phyloP scores from a whole-genome alignment of 148 eudicot genomes.

The Rhododendron kiyosumense region DNA sequence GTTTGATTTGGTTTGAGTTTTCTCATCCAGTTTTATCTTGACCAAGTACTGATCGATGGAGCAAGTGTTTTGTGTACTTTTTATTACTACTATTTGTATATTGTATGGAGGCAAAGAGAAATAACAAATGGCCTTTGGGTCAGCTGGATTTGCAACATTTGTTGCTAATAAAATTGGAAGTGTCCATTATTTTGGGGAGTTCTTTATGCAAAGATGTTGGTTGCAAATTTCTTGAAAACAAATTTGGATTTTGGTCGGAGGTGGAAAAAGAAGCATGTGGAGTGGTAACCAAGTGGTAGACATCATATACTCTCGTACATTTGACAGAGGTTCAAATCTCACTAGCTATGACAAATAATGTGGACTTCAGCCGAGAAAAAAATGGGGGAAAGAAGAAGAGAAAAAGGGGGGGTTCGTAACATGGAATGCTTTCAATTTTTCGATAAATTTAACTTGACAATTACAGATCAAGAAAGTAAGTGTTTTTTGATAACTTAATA shows the following conservation, averaged over 20 bases:
- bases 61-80: neutral
- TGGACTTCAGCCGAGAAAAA: too few species aligned
- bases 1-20: slow-evolving; percentile 11
- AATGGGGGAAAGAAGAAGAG: neutral
- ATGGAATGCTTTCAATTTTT: neutral
- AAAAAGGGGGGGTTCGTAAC: neutral
- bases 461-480: too few species aligned
- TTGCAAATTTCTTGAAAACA: neutral
- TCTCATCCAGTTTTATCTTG: neutral
- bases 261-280: too few species aligned
- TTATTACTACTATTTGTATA: neutral
- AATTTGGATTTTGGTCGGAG: too few species aligned
- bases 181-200: neutral
- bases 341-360: too few species aligned
- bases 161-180: neutral
- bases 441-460: too few species aligned
- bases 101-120: neutral
- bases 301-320: too few species aligned
- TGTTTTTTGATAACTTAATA: too few species aligned
- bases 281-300: too few species aligned
- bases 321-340: too few species aligned
- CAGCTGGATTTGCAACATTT: neutral
- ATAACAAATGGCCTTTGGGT: neutral
- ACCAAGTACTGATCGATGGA: neutral
- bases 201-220: neutral